Evolutionary conservation across 2,329 filamentous ascomycete species (phyloP), one percentile per base, ranked within the genome.

Genomic region (Fusarium sp.): DNA sequence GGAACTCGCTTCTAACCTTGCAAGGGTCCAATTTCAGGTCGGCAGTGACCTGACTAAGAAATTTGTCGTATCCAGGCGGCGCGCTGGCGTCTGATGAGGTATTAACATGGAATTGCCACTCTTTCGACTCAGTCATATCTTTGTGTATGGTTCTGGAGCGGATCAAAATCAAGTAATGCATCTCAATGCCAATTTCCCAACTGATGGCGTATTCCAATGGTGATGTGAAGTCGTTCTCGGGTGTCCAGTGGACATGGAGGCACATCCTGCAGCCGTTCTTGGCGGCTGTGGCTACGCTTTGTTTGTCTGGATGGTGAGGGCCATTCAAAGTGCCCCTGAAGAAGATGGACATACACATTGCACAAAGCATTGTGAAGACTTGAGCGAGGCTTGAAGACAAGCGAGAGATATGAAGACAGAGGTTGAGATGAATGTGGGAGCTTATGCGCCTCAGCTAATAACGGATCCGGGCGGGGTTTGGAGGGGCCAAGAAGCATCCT

Each of bases 241-340:
- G 11, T 22, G 9, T 14, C 5, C 11, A n/a, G 27, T 20, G 14
- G 15, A 62, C 6, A 14, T 20, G 5, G 30, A 40, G 30, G 37
- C 64, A 66, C 15, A 66, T 66, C 14, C 37, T 50, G 20, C 64
- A 66, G 27, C 64, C 64, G 37, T 62, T 66, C 12, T 47, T 8
- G 20, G 57, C 57, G 17, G 64, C 64, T 11, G 30, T 8, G 5
- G 4, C 6, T 15, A 66, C 2, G 20, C 43, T 56, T 20, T 43
- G n/a, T 14, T 20, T 9, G 10, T 66, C 58, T 22, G 37, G 45
- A 22, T 66, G 64, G 17, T 62, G 57, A 37, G 15, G 7, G 5
- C 64, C 64, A 9, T 37, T 11, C n/a, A 40, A 32, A 9, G 64
- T 25, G 27, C 35, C 22, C 17, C 22, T 62, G 14, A 54, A 59